These are phyloP conservation scores for Clausena lansium DNA, from an alignment of 345 rosid species.

Conservation along the genomic window DNA sequence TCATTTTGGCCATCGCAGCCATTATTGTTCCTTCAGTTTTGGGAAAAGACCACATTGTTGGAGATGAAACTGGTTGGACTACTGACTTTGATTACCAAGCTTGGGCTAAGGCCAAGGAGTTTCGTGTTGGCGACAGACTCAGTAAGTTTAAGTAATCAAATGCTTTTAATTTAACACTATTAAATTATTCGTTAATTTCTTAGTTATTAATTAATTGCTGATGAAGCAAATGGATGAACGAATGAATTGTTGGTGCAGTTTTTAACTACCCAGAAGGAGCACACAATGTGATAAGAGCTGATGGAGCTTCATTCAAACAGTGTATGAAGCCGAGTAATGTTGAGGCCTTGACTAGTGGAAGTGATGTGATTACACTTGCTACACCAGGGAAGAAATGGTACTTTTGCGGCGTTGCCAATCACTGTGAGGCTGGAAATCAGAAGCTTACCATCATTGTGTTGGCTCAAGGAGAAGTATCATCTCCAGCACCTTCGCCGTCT, in stretches of 20 bases:
- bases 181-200: too few species aligned
- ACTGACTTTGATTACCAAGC: slow-evolving; percentile 30
- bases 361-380: slow-evolving; percentile 24
- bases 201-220: background rate
- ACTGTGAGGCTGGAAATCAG: slow-evolving; percentile 27
- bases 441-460: slow-evolving; percentile 17
- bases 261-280: slow-evolving; percentile 22
- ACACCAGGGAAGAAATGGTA: slow-evolving; percentile 35
- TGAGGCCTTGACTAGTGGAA: background rate
- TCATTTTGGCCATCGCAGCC: slow-evolving; percentile 20
- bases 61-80: slow-evolving; percentile 46
- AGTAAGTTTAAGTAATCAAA: slow-evolving; percentile 17
- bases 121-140: slow-evolving; percentile 36
- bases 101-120: slow-evolving; percentile 34
- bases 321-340: slow-evolving; percentile 12
- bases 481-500: background rate
- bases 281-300: slow-evolving; percentile 27
- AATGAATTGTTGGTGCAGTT: slow-evolving; percentile 26
- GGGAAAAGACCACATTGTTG: slow-evolving; percentile 35
- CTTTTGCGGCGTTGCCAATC: slow-evolving; percentile 27
- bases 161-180: too few species aligned
- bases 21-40: slow-evolving; percentile 16
- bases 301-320: slow-evolving; percentile 24
- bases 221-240: background rate
- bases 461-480: background rate